Conservation (phyloP, 2,329 filamentous ascomycete genomes). For the Beauveria caledonica region DNA sequence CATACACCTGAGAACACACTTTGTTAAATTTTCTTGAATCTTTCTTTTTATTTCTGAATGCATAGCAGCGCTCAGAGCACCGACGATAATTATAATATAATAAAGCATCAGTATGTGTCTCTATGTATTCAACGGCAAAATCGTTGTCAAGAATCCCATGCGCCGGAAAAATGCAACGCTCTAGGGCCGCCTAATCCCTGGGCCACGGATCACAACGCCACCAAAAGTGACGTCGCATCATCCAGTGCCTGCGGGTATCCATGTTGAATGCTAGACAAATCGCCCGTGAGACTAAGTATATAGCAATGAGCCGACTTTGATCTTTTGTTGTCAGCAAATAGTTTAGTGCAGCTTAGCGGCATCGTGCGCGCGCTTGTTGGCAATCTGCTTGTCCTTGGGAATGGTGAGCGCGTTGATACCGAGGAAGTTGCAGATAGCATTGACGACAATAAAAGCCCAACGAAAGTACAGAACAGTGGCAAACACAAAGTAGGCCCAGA, state of each 20-base stretch:
- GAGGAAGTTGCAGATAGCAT: constrained; percentile 82
- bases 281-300: neutral
- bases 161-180: constrained; percentile 11
- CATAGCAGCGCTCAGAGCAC: neutral
- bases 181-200: neutral
- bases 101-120: constrained; percentile 7
- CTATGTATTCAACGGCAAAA: constrained; percentile 10
- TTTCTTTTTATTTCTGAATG: neutral
- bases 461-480: constrained; percentile 79
- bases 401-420: constrained; percentile 96
- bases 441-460: constrained; percentile 88
- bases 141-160: constrained; percentile 8
- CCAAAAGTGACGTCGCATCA: neutral
- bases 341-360: constrained; percentile 28
- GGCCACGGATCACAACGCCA: neutral
- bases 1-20: neutral
- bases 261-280: constrained; percentile 3
- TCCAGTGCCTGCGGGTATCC: neutral
- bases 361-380: constrained; percentile 39
- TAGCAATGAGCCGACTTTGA: neutral
- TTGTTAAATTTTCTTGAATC: neutral
- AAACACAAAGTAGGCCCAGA: constrained; percentile 78
- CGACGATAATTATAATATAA: constrained; percentile 9
- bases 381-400: constrained; percentile 50
- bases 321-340: neutral